A percentile compares a stretch with the other conserved stretches of the same genome.
These are phyloP conservation scores for Blumeria graminis DNA, from an alignment of 2,329 filamentous ascomycete species.

Conservation along the genomic window DNA sequence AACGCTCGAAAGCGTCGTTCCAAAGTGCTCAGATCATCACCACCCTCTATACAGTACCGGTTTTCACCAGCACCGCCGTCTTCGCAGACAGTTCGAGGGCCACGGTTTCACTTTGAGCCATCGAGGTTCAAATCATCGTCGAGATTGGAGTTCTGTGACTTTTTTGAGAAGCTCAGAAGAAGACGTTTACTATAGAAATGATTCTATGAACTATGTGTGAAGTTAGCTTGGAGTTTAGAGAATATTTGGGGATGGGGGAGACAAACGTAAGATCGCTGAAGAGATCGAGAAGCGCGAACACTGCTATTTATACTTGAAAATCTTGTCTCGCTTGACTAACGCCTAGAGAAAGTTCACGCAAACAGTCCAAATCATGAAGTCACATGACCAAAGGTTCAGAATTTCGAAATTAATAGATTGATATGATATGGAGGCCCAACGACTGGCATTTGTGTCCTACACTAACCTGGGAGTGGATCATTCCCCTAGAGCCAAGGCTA, in stretches of 20 bases:
- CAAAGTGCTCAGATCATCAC: slow-evolving; percentile 71
- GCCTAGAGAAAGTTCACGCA: neutral
- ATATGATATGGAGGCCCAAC: too few relatives aligned
- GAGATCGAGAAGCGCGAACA: neutral
- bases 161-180: slow-evolving; percentile 74
- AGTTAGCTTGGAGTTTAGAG: neutral
- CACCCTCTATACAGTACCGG: slow-evolving; percentile 52
- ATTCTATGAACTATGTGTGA: slow-evolving; percentile 31
- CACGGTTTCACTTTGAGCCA: slow-evolving; percentile 65
- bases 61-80: slow-evolving; percentile 26
- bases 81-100: slow-evolving; percentile 32
- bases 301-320: neutral
- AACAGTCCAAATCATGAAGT: too few relatives aligned
- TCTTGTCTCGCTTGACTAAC: neutral
- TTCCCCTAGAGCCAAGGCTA: too few relatives aligned
- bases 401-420: too few relatives aligned
- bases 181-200: slow-evolving; percentile 96
- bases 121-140: slow-evolving; percentile 84
- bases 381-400: too few relatives aligned
- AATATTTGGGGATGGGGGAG: neutral
- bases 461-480: too few relatives aligned
- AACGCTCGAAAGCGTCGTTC: neutral
- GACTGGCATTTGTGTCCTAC: too few relatives aligned
- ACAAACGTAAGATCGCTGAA: neutral
- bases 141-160: slow-evolving; percentile 83